Base-by-base conservation (phyloP, 2,329 filamentous ascomycete species). In the Colletotrichum sp. region DNA sequence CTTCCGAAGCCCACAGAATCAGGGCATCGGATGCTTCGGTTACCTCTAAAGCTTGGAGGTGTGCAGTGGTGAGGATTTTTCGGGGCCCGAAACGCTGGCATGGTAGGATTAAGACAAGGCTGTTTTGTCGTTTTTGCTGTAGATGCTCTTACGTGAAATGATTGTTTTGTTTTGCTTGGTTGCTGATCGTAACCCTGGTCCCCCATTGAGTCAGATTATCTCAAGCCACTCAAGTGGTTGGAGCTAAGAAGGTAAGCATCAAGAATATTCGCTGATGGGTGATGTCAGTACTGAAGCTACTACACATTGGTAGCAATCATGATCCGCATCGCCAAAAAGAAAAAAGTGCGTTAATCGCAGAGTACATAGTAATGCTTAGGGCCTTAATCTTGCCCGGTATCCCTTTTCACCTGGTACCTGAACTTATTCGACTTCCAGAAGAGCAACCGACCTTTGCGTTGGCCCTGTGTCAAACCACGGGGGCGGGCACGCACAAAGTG, bases 11-110 rank as follows among this genome's bases (percentile, higher is more conserved):
- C 77, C 6, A 82, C 78, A 7, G 73, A 74, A 1, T 76, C 74
- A 2, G 82, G 83, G 0, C 76, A 80, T 16, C 78, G 81, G 12
- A 71, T 84, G 69, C 71, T 86, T 9, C 82, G 83, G 62, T 12
- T 86, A 18, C 84, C 84, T 0, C 43, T 85, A 2, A 81, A 79
- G 69, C 21, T 82, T 1, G 55, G 38, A 15, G 67, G 29, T 13
- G 13, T 58, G 92, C 92, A 77, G 87, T 91, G 6, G 93, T 95
- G 29, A 47, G n/a, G 3, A 47, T 13, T 47, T 7, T 18, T 47
- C 18, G 5, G 43, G 3, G 1, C 2, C 12, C 11, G n/a, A 47
- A 47, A 7, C n/a, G n/a, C 43, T 4, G 43, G n/a, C 11, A 47
- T 13, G 43, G 43, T 47, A 21, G 3, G n/a, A 1, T 47, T 18